These are phyloP conservation scores for Mycosarcoma mackinlayi DNA, from an alignment of 1,284 basidiomycete genomes.

Conservation along the genomic window DNA sequence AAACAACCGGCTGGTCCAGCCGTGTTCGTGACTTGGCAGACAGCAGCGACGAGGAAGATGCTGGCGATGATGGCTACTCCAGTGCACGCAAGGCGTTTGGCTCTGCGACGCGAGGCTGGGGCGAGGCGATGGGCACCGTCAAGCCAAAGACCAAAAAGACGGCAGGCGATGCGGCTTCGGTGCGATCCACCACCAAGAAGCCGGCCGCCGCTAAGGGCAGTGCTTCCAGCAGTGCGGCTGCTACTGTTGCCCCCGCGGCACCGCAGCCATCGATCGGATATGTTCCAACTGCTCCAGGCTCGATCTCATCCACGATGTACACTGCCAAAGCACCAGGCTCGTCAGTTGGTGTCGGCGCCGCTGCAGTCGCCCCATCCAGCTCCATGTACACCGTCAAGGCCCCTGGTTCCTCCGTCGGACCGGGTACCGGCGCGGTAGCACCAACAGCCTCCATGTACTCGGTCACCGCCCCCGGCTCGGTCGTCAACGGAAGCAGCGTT, in stretches of 20 bases:
- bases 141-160: constrained; percentile 39
- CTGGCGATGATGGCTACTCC: constrained; percentile 51
- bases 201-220: constrained; percentile 19
- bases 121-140: constrained; percentile 55
- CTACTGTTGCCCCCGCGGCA: constrained; percentile 7
- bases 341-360: constrained; percentile 15
- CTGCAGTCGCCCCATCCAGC: constrained; percentile 13
- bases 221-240: constrained; percentile 5
- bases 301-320: constrained; percentile 37
- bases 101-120: constrained; percentile 53
- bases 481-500: constrained; percentile 14
- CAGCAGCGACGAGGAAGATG: constrained; percentile 62
- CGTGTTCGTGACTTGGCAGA: constrained; percentile 48
- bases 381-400: constrained; percentile 41
- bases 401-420: constrained; percentile 24
- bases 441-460: constrained; percentile 38
- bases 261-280: constrained; percentile 29
- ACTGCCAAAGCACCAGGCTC: constrained; percentile 43
- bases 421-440: constrained; percentile 4
- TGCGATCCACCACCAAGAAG: constrained; percentile 36
- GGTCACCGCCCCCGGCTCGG: constrained; percentile 31
- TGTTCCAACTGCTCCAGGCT: constrained; percentile 34
- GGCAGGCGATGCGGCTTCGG: constrained; percentile 28
- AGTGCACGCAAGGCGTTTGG: constrained; percentile 62
- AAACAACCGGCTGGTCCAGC: constrained; percentile 57